Evolutionary conservation across 2,329 filamentous ascomycete species (phyloP).

Genomic region (Pezicula neosporulosa): DNA sequence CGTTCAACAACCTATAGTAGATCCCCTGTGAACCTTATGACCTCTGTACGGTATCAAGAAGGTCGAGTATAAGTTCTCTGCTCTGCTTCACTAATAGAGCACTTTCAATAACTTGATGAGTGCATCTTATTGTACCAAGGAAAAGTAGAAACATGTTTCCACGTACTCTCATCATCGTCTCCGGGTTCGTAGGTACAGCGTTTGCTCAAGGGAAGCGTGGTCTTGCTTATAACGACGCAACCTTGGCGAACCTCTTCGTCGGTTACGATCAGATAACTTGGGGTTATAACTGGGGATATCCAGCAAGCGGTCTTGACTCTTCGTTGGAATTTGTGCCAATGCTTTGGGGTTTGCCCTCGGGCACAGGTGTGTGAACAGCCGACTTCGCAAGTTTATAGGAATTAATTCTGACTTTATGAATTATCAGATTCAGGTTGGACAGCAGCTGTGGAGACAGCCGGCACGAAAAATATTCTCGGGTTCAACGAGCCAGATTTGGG

Average conservation of each 20-base stretch:
- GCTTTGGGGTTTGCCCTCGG: slow-evolving; percentile 51
- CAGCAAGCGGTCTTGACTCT: slow-evolving; percentile 33
- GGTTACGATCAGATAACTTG: slow-evolving; percentile 45
- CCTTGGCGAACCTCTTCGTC: slow-evolving; percentile 38
- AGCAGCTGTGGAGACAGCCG: slow-evolving; percentile 48
- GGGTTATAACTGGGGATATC: slow-evolving; percentile 65
- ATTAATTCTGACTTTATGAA: background rate
- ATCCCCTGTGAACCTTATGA: too few relatives aligned
- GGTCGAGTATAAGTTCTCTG: too few relatives aligned
- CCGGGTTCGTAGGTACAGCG: too few relatives aligned
- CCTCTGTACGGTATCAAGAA: too few relatives aligned
- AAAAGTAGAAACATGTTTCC: too few relatives aligned
- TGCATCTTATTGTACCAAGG: too few relatives aligned
- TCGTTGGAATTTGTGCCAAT: slow-evolving; percentile 55
- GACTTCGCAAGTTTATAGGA: too few relatives aligned
- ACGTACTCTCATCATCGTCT: too few relatives aligned
- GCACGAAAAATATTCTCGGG: slow-evolving; percentile 53
- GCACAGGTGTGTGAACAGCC: slow-evolving; percentile 9
- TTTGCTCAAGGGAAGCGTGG: too few relatives aligned
- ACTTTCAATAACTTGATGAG: too few relatives aligned
- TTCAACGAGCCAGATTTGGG: slow-evolving; percentile 68
- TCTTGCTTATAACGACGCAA: slow-evolving; percentile 58
- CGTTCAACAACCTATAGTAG: too few relatives aligned
- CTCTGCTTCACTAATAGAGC: too few relatives aligned
- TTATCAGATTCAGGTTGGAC: slow-evolving; percentile 44